Percentiles rank a stretch among this genome's conserved stretches.
phyloP scores from a whole-genome alignment of 1,284 basidiomycete genomes.

The Tylopilus orsonianus region DNA sequence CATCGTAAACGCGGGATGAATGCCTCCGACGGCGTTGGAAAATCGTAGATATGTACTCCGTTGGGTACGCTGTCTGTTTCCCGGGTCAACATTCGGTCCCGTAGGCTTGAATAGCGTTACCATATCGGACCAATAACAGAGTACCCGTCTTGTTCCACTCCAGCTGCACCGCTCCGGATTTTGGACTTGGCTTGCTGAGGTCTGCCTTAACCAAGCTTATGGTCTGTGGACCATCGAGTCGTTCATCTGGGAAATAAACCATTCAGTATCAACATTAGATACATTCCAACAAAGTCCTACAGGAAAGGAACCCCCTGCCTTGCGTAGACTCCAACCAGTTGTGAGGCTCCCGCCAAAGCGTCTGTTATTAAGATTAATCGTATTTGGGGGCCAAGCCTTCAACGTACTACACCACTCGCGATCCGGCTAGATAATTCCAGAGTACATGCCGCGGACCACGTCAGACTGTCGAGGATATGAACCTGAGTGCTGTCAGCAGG shows the following conservation, averaged over 20 bases:
- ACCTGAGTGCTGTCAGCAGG: conserved; percentile 46
- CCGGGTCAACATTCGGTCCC: conserved; percentile 4
- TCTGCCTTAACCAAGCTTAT: conserved; percentile 52
- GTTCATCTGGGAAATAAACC: conserved; percentile 51
- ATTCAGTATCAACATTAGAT: conserved; percentile 2
- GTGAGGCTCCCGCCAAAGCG: conserved; percentile 76
- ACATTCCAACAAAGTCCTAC: conserved; percentile 40
- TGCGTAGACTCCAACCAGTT: conserved; percentile 80
- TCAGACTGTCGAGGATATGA: conserved; percentile 74
- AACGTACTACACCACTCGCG: conserved; percentile 55
- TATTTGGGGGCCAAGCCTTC: background rate
- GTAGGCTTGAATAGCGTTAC: conserved; percentile 33
- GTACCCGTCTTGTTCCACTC: conserved; percentile 78
- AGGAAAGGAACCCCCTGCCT: conserved; percentile 80
- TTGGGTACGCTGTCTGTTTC: conserved; percentile 58
- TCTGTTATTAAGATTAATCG: conserved; percentile 40
- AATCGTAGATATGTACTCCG: conserved; percentile 60
- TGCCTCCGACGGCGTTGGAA: conserved; percentile 52
- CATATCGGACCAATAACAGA: conserved; percentile 70
- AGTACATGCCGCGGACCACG: conserved; percentile 71
- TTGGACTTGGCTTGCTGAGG: conserved; percentile 57
- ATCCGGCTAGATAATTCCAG: conserved; percentile 61
- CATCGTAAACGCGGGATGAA: conserved; percentile 61
- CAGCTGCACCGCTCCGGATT: conserved; percentile 65
- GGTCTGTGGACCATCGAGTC: conserved; percentile 55